Conservation (phyloP, 2,329 filamentous ascomycete species). For the Ceratocystiopsis sp. region DNA sequence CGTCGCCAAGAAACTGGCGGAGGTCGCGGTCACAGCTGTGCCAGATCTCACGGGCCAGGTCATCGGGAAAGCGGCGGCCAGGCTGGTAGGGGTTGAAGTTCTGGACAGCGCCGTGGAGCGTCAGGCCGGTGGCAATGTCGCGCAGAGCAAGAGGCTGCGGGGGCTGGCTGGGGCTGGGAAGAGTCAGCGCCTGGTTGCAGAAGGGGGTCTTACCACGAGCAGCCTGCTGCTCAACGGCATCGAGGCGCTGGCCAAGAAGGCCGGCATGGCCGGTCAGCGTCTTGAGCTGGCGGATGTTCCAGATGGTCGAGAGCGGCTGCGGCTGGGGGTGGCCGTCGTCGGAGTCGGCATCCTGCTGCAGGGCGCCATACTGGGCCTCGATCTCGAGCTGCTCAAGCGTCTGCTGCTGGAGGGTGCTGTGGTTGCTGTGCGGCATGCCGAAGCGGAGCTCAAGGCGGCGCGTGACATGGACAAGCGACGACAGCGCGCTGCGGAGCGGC, state of each 20-base stretch:
- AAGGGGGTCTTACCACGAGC: neutral
- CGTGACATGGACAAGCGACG: neutral
- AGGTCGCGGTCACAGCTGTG: neutral
- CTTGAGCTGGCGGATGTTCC: no score
- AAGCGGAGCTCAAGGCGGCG: conserved; percentile 3
- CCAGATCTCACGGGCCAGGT: neutral
- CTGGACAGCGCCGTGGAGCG: neutral
- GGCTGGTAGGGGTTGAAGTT: no score
- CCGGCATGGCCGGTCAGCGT: neutral
- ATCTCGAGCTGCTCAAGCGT: neutral
- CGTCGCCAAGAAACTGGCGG: neutral
- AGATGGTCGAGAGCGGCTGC: neutral
- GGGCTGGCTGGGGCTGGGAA: neutral
- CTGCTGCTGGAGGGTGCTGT: conserved; percentile 1
- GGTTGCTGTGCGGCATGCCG: neutral
- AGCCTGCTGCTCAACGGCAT: neutral
- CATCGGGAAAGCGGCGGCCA: no score
- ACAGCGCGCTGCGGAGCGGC: neutral
- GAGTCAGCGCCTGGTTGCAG: neutral
- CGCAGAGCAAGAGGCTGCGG: neutral
- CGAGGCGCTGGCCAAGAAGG: neutral
- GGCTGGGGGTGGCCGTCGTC: neutral
- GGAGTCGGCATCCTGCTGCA: neutral
- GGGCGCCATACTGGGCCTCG: neutral
- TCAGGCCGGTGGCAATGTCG: neutral